Evolutionary conservation across 805 yeast species (phyloP), one percentile per base, ranked within the genome.

Genomic region (Monosporozyma solicola): DNA sequence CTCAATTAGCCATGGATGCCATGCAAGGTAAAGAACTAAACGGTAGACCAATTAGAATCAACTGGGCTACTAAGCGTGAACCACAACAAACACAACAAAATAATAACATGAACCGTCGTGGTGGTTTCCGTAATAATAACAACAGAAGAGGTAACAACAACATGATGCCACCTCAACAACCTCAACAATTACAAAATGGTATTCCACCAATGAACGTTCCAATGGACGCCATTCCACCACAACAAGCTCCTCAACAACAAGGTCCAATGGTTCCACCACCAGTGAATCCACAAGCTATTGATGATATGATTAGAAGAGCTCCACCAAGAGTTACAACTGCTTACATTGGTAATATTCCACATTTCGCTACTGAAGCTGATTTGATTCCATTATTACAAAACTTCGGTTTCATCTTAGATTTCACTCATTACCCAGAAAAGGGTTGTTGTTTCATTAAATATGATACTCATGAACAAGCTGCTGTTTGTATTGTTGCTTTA

Each of bases 371-470:
- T 50, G 89, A 86, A 67, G 75, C 75, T 52, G 94, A 87, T 57
- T 72, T 89, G 61, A 74, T 85, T 53, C 88, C 92, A 24, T 69
- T 88, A 51, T 71, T 88, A 57, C 91, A 83, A 64, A 83, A 79
- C 59, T 87, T 88, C 66, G 97, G 96, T 5, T 87, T 74, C 68
- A 85, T 89, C 63, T 83, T 86, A 54, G 94, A 86, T 59, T 80
- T 89, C 64, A 85, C 85, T 67, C 79, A 85, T 61, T 84, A 85
- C 58, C 85, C 89, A 8, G 95, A 88, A 53, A 80, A 67, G 59
- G 94, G 92, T 5, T 89, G 92, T 72, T 95, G 96, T 10, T 90
- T 89, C 73, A 92, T 87, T 56, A 85, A 84, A 68, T 88, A 83
- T 65, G 95, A 86, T 62, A 77, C 87, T 45, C 96, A 89, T 68